Evolutionary conservation across 306 rosid genomes (phyloP).

Genomic region (Quercus glauca): DNA sequence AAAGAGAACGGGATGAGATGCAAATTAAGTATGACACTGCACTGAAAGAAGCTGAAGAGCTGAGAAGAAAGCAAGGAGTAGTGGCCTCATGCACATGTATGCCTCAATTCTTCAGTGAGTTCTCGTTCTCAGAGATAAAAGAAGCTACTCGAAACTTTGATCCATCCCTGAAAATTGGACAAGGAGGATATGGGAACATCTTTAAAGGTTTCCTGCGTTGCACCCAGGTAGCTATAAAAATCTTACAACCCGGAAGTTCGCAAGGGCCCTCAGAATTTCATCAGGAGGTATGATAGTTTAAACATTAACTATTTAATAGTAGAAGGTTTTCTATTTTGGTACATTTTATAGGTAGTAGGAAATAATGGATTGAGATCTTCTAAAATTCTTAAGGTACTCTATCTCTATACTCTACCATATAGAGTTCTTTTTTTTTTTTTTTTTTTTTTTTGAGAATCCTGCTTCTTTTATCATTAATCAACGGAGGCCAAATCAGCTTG

Average conservation of each 20-base stretch:
- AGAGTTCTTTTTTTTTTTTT: no score
- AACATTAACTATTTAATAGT: no score
- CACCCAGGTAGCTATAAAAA: neutral
- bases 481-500: no score
- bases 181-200: conserved; percentile 46
- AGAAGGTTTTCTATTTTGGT: no score
- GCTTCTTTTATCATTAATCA: no score
- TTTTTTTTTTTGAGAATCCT: no score
- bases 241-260: no score
- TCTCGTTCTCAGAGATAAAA: conserved; percentile 43
- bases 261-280: conserved; percentile 38
- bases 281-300: conserved; percentile 62
- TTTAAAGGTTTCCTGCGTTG: neutral
- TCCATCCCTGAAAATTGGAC: conserved; percentile 47
- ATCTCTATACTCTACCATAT: no score
- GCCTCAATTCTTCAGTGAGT: conserved; percentile 42
- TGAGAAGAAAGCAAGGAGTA: neutral
- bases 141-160: conserved; percentile 47
- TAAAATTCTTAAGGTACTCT: no score
- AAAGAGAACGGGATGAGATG: conserved; percentile 41
- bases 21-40: neutral
- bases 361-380: no score
- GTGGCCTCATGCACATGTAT: conserved; percentile 2
- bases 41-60: neutral
- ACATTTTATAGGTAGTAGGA: no score